These are phyloP conservation scores for Chalaropsis ovoidea DNA, from an alignment of 2,329 filamentous ascomycete species.

Conservation along the genomic window DNA sequence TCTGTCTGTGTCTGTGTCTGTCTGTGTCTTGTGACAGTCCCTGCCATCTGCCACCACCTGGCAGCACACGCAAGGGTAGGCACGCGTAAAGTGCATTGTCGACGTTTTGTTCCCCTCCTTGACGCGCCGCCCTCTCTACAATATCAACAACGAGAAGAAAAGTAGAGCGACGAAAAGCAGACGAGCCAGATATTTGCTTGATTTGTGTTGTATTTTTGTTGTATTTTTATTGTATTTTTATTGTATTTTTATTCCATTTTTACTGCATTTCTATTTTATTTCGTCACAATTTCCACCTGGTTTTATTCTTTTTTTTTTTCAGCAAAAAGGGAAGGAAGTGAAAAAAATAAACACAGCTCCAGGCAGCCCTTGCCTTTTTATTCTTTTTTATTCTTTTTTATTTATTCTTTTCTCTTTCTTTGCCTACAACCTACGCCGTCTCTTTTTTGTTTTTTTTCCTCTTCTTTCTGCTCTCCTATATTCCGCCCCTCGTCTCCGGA, in stretches of 20 bases:
- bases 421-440: no score
- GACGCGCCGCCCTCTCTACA: neutral
- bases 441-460: neutral
- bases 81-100: constrained; percentile 10
- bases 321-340: neutral
- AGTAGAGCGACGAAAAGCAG: no score
- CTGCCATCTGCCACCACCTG: neutral
- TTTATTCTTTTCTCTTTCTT: neutral
- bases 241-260: neutral
- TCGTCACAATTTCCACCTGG: no score
- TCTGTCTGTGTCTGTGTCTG: neutral
- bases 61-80: neutral
- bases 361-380: neutral
- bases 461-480: neutral
- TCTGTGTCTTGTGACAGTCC: neutral
- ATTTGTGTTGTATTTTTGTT: no score
- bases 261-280: constrained; percentile 25
- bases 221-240: no score
- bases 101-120: neutral
- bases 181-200: no score
- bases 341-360: neutral
- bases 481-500: no score
- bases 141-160: no score
- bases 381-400: neutral
- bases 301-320: neutral